Evolutionary conservation across 2,329 filamentous ascomycete species (phyloP), one percentile per base, ranked within the genome.

Genomic region (Rhynchosporium agropyri): DNA sequence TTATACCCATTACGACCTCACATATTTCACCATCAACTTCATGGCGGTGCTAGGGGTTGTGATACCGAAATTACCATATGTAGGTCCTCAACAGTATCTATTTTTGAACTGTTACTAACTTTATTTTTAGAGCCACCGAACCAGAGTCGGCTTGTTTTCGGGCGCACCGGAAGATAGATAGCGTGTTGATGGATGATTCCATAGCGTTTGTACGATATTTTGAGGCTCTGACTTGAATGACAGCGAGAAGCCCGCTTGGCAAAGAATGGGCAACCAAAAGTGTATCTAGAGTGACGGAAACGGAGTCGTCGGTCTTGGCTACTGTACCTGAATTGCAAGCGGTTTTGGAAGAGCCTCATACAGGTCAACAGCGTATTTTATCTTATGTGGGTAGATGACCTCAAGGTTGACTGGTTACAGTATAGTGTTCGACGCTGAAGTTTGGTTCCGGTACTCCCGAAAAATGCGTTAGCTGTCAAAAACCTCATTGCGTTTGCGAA

Each of bases 21-120:
- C 92, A 50, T 98, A 97, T 79, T 99, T 99, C 75, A 92, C 90
- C 72, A 95, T 99, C 80, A 99, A 99, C 80, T 94, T 96, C 76
- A 79, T 97, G 72, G 95, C 95, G 62, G 91, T 96, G 45, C 80
- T 99, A 74, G 92, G 84, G 50, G 95, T 99, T 61, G 90, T 99
- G 63, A 95, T 99, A 75, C 95, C 95, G 46, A 99, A 99, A 80
- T 80, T 99, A 70, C 95, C 95, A 70, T 94, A 91, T 76, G 94
- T 98, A 83, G 77, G 93, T 68, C 54, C 45, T 50, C 56, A 48
- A 1, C 40, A 48, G 31, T 31, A 49, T 57, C 26, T 58, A 57
- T 42, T 36, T 36, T 36, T 20, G 31, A 50, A 29, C 40, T 7
- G 33, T 64, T 60, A 65, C 46, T 68, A 70, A 67, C 71, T 75